Evolutionary conservation across 495 filamentous ascomycete species (phyloP).

Genomic region (Neurospora discreta): DNA sequence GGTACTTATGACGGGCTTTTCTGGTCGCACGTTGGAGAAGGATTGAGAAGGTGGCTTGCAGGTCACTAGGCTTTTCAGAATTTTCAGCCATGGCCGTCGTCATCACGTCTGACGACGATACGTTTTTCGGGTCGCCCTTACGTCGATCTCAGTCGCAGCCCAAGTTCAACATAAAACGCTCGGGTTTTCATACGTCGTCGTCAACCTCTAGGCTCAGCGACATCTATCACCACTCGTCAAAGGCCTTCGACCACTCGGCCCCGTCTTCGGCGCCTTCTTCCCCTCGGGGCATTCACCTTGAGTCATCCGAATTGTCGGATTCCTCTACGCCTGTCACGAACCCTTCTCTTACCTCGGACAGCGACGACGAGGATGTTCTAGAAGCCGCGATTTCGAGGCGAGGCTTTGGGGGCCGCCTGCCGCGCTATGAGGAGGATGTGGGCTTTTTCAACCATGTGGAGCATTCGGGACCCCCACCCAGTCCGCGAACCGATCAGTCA

Average conservation of each 20-base stretch:
- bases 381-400: conserved; percentile 33
- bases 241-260: conserved; percentile 29
- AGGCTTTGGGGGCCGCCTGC: conserved; percentile 36
- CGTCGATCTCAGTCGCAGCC: conserved; percentile 40
- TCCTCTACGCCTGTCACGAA: conserved; percentile 53
- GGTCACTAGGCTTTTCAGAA: conserved; percentile 8
- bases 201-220: conserved; percentile 33
- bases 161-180: conserved; percentile 25
- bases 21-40: conserved; percentile 17
- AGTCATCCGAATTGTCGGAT: conserved; percentile 29
- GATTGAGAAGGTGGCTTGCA: conserved; percentile 20
- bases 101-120: conserved; percentile 33
- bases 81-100: conserved; percentile 34
- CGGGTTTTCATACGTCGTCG: conserved; percentile 29
- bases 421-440: conserved; percentile 45
- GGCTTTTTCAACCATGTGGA: conserved; percentile 33
- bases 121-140: conserved; percentile 32
- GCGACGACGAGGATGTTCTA: conserved; percentile 34
- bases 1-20: conserved; percentile 18
- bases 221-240: conserved; percentile 21
- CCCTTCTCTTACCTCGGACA: conserved; percentile 47
- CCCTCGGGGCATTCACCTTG: conserved; percentile 25
- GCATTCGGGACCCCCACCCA: conserved; percentile 38
- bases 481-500: conserved; percentile 30
- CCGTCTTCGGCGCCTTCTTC: conserved; percentile 39